Conservation (phyloP, 108 stramenopile genomes). For the Pseudonitzschia multistriata region DNA sequence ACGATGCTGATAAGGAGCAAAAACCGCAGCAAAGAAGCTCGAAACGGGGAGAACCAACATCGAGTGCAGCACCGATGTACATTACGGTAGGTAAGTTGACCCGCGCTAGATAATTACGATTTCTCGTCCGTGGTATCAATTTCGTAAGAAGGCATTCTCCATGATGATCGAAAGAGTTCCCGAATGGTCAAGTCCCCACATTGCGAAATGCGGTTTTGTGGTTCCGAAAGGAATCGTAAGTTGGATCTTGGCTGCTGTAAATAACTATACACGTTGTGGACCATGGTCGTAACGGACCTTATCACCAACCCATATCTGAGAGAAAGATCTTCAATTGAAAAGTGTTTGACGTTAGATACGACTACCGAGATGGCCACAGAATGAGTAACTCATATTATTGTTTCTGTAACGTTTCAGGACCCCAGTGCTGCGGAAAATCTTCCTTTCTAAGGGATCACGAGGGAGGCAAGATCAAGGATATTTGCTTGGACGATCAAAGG, state of each 20-base stretch:
- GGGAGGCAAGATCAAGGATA: constrained; percentile 41
- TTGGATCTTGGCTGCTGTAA: constrained; percentile 30
- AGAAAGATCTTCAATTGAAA: constrained; percentile 1
- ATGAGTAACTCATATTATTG: neutral
- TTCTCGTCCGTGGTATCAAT: neutral
- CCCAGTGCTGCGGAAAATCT: constrained; percentile 77
- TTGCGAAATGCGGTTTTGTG: constrained; percentile 18
- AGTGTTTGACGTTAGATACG: neutral
- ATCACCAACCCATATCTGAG: constrained; percentile 75
- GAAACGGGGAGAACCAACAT: constrained; percentile 11
- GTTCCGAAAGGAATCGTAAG: constrained; percentile 33
- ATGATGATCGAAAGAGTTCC: constrained; percentile 36
- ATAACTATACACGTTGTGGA: constrained; percentile 66
- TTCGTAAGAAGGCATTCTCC: constrained; percentile 4
- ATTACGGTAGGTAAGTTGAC: constrained; percentile 57
- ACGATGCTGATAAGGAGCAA: neutral
- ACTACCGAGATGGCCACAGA: neutral
- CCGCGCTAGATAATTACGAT: neutral
- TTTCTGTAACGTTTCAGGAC: constrained; percentile 1
- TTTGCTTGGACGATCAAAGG: constrained; percentile 75
- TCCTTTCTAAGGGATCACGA: constrained; percentile 43
- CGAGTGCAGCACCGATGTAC: constrained; percentile 54
- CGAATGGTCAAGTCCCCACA: constrained; percentile 34
- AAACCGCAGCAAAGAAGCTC: neutral
- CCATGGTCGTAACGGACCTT: constrained; percentile 41